Percentiles rank a stretch among this genome's conserved stretches.
phyloP scores from a whole-genome alignment of 1,284 basidiomycete genomes.

The Trametes pubescens region DNA sequence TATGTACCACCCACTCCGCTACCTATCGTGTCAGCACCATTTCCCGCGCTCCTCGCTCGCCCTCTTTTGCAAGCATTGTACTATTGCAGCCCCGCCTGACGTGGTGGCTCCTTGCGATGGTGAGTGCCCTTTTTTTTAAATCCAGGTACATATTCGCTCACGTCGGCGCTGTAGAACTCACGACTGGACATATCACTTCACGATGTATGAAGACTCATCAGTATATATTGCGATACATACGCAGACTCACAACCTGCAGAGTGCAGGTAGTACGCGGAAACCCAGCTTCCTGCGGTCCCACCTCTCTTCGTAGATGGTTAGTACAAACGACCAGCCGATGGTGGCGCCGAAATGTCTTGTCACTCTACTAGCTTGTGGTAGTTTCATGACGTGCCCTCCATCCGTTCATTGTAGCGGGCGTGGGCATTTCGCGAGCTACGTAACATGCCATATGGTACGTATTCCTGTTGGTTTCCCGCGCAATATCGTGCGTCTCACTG shows the following conservation, averaged over 20 bases:
- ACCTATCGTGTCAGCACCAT: not conserved
- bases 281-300: not conserved
- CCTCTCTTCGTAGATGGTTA: not conserved
- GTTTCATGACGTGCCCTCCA: no score
- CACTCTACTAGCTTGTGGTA: no score
- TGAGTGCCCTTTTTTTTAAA: not conserved
- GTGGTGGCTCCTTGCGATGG: not conserved
- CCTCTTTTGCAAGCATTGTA: not conserved
- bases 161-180: not conserved
- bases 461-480: no score
- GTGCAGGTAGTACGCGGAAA: not conserved
- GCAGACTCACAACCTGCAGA: not conserved
- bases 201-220: not conserved
- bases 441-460: no score
- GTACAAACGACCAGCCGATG: not conserved
- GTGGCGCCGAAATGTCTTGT: no score
- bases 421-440: no score
- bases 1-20: not conserved
- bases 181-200: not conserved
- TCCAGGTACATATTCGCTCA: not conserved
- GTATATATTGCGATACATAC: not conserved
- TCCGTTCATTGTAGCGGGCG: no score
- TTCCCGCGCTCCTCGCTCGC: not conserved
- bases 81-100: not conserved
- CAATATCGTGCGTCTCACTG: no score